Conservation (phyloP, 192 early-diverging fungal species). For the Lobosporangium transversale region DNA sequence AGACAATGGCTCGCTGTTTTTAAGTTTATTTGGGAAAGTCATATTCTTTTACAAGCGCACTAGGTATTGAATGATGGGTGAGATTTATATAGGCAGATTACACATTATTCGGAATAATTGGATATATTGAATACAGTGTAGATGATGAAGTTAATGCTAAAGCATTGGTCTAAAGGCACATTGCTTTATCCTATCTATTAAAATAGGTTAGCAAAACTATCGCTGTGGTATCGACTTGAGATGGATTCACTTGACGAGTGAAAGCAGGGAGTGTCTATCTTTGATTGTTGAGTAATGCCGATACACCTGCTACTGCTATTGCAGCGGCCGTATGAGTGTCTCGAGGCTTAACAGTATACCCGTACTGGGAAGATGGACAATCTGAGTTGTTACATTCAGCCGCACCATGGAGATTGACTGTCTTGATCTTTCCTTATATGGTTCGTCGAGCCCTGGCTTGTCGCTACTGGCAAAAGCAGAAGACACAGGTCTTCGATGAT, state of each 20-base stretch:
- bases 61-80: too few relatives aligned
- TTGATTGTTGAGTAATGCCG: neutral
- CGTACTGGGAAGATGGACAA: neutral
- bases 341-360: neutral
- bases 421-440: neutral
- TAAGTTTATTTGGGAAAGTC: too few relatives aligned
- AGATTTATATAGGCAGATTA: too few relatives aligned
- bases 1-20: too few relatives aligned
- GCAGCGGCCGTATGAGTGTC: neutral
- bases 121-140: too few relatives aligned
- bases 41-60: too few relatives aligned
- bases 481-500: neutral
- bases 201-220: too few relatives aligned
- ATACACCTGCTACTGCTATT: neutral
- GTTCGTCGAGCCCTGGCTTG: neutral
- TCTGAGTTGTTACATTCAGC: neutral
- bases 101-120: too few relatives aligned
- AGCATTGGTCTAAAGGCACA: too few relatives aligned
- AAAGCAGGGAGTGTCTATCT: neutral
- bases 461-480: neutral
- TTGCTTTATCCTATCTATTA: too few relatives aligned
- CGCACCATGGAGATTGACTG: neutral
- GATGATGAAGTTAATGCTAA: too few relatives aligned
- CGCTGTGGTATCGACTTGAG: too few relatives aligned
- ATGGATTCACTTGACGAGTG: neutral